These are phyloP conservation scores for Penicillium samsonianum DNA, from an alignment of 495 filamentous ascomycete genomes.

Conservation along the genomic window DNA sequence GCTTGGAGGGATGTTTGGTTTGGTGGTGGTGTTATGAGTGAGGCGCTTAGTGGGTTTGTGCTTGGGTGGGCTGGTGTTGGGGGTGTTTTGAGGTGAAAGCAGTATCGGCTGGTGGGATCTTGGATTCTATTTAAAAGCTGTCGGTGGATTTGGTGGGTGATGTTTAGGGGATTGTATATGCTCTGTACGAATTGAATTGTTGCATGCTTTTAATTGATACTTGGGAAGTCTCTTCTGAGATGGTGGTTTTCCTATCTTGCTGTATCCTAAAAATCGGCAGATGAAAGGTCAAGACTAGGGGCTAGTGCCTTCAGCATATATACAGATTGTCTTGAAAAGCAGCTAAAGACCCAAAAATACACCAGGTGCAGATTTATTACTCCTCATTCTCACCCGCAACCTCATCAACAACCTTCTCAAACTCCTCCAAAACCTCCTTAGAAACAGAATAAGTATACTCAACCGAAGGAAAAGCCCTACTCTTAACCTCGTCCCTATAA, in stretches of 20 bases:
- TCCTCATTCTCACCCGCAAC: background rate
- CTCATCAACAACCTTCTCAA: conserved; percentile 59
- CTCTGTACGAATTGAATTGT: background rate
- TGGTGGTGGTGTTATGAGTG: conserved; percentile 48
- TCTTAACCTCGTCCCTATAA: conserved; percentile 86
- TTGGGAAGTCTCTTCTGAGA: too few relatives aligned
- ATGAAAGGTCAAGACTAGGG: background rate
- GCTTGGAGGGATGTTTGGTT: conserved; percentile 53
- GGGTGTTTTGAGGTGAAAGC: conserved; percentile 47
- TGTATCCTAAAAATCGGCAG: too few relatives aligned
- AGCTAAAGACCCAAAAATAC: background rate
- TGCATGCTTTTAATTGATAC: background rate
- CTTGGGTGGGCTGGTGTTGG: conserved; percentile 52
- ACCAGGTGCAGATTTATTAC: background rate
- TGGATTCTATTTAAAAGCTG: background rate
- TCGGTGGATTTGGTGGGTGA: background rate
- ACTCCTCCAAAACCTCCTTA: conserved; percentile 70
- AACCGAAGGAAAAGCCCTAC: conserved; percentile 74
- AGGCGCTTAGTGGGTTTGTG: conserved; percentile 52
- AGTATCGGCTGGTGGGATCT: background rate
- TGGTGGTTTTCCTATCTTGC: too few relatives aligned
- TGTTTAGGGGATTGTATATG: conserved; percentile 6
- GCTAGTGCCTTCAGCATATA: background rate
- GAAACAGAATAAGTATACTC: conserved; percentile 91
- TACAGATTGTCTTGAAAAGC: background rate